Base-by-base conservation (phyloP, 225 moss, liverwort and hornwort species). In the Rhytidiadelphus loreus region DNA sequence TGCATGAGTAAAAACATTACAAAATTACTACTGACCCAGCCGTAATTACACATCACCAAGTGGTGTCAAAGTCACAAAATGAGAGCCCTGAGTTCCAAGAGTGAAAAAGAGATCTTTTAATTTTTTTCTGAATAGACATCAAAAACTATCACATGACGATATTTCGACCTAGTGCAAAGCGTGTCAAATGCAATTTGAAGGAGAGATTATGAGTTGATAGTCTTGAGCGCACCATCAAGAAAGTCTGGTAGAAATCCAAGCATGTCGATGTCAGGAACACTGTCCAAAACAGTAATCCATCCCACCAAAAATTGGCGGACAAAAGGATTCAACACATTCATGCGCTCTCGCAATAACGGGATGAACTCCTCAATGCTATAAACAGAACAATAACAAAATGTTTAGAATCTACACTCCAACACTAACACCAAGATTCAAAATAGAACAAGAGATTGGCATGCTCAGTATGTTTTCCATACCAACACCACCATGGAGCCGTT, bases 241-340 rank as follows among this genome's bases (percentile, higher is more conserved):
- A 98, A 98, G 88, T 98, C 98, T 60, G 98, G 98, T 74, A 98
- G 95, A 77, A 98, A 98, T 66, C 98, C 98, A 83, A 98, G 98
- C 97, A 98, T 98, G 88, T 98, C 98, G 78, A 98, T 97, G 59
- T 98, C 97, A 71, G 98, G 98, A 61, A 97, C 98, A 90, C 98
- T 97, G 90, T 98, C 98, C 88, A 98, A 92, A 46, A 97, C 98
- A 72, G 98, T 98, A 82, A 98, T 98, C 98, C 98, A 98, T 93
- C 98, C 98, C 89, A 98, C 98, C 91, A 98, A 84, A 86, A 98
- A 98, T 88, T 97, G 97, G 76, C 98, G 96, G 41, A 98, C 97
- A 89, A 90, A 94, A 39, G 98, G 97, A 88, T 96, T 97, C 87
- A 98, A 90, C 88, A 98, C 97, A 91, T 97, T 98, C 98, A 98